These are phyloP conservation scores for Neostapfia colusana DNA, from an alignment of 176 grass and related monocot genomes.

Conservation along the genomic window DNA sequence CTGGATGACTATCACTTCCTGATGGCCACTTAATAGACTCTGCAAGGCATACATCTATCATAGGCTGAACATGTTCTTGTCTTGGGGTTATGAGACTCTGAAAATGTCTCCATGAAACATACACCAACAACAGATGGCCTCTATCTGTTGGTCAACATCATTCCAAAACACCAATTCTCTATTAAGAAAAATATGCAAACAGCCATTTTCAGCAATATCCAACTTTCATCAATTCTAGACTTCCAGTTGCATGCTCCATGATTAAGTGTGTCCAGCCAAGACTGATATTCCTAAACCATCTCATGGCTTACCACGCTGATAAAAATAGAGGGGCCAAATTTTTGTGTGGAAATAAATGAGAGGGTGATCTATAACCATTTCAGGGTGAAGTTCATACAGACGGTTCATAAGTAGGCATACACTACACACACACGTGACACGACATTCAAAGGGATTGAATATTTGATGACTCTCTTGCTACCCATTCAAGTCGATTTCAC, in stretches of 20 bases:
- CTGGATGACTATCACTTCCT: neutral
- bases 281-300: neutral
- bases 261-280: neutral
- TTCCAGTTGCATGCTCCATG: neutral
- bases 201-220: neutral
- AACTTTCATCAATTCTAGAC: neutral
- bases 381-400: neutral
- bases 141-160: neutral
- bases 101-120: neutral
- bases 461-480: neutral
- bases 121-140: neutral
- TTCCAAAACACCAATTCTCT: neutral
- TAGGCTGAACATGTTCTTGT: neutral
- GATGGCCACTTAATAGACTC: neutral
- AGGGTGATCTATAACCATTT: too few species aligned
- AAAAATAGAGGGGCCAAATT: too few species aligned
- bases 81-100: neutral
- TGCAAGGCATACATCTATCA: neutral
- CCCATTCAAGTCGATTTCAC: neutral
- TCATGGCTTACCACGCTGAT: neutral
- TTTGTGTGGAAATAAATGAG: neutral
- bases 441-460: neutral
- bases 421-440: too few species aligned
- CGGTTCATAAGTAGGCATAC: neutral
- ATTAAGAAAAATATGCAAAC: neutral